Evolutionary conservation across 371 early-diverging fungal species (phyloP).

Genomic region (Mucor racemosus): DNA sequence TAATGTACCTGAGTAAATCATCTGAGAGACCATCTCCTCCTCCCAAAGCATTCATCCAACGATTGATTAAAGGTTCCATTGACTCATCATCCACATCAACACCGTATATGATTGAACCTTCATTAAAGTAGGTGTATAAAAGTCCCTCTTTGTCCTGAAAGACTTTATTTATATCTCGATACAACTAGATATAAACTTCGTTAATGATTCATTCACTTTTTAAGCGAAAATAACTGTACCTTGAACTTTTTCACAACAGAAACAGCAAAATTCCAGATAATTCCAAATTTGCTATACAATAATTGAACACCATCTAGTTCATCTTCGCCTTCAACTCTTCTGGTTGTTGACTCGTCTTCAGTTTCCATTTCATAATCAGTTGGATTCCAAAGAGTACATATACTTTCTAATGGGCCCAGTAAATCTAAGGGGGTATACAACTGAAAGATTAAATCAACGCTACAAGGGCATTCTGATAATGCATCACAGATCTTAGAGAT

Average conservation of each 20-base stretch:
- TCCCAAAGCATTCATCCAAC: slow-evolving; percentile 43
- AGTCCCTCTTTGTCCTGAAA: slow-evolving; percentile 38
- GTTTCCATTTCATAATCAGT: slow-evolving; percentile 23
- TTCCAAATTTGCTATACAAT: slow-evolving; percentile 44
- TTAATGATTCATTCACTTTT: background rate
- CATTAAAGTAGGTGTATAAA: slow-evolving; percentile 39
- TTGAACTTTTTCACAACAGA: slow-evolving; percentile 40
- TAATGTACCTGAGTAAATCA: slow-evolving; percentile 30
- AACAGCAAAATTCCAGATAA: slow-evolving; percentile 45
- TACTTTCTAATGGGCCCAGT: slow-evolving; percentile 38
- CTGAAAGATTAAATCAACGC: slow-evolving; percentile 51
- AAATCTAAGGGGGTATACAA: slow-evolving; percentile 41
- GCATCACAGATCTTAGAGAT: slow-evolving; percentile 45
- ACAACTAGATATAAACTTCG: slow-evolving; percentile 22
- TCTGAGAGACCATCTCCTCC: slow-evolving; percentile 42
- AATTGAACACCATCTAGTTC: slow-evolving; percentile 41
- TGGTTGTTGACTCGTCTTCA: slow-evolving; percentile 27
- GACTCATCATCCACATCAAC: slow-evolving; percentile 25
- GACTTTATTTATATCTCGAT: slow-evolving; percentile 31
- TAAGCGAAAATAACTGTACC: slow-evolving; percentile 11
- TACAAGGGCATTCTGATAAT: slow-evolving; percentile 35
- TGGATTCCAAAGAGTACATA: slow-evolving; percentile 50
- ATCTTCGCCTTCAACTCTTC: slow-evolving; percentile 25
- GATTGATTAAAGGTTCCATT: slow-evolving; percentile 32
- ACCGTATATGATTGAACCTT: slow-evolving; percentile 36